phyloP scores from a whole-genome alignment of 306 rosid species.

The Cicer chorassanicum region DNA sequence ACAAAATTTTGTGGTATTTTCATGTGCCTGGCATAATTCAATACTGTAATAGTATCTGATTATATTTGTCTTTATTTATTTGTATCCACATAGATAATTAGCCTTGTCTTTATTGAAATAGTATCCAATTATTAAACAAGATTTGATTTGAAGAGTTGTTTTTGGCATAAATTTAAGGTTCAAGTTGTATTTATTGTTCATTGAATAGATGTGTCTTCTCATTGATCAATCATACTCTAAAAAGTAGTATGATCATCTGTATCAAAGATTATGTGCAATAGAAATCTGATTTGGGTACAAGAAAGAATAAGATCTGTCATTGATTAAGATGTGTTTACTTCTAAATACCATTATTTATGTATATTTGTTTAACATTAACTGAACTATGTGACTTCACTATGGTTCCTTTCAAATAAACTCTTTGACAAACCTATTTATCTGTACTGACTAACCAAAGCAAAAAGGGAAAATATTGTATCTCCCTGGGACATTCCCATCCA shows the following conservation, averaged over 20 bases:
- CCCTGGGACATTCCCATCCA: no score
- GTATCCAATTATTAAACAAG: constrained; percentile 40
- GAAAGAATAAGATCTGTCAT: constrained; percentile 47
- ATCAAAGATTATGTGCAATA: constrained; percentile 37
- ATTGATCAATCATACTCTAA: constrained; percentile 31
- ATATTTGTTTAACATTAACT: not conserved
- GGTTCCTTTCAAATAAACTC: not conserved
- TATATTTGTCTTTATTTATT: constrained; percentile 48
- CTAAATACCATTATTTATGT: constrained; percentile 22
- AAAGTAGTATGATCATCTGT: constrained; percentile 6
- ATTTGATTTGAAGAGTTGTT: constrained; percentile 43
- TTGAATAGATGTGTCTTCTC: constrained; percentile 36
- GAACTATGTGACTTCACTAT: not conserved
- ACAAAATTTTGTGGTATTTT: constrained; percentile 48
- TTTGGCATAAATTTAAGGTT: constrained; percentile 30
- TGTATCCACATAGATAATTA: constrained; percentile 37
- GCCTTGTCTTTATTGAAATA: constrained; percentile 35
- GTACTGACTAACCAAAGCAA: not conserved
- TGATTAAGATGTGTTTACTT: constrained; percentile 51
- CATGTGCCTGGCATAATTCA: constrained; percentile 50
- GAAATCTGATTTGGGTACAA: constrained; percentile 38
- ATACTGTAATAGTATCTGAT: constrained; percentile 46
- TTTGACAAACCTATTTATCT: not conserved
- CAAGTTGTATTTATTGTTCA: constrained; percentile 39
- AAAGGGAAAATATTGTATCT: not conserved